Conservation (phyloP, 768 basidiomycete genomes). For the Lyophyllum shimeji region DNA sequence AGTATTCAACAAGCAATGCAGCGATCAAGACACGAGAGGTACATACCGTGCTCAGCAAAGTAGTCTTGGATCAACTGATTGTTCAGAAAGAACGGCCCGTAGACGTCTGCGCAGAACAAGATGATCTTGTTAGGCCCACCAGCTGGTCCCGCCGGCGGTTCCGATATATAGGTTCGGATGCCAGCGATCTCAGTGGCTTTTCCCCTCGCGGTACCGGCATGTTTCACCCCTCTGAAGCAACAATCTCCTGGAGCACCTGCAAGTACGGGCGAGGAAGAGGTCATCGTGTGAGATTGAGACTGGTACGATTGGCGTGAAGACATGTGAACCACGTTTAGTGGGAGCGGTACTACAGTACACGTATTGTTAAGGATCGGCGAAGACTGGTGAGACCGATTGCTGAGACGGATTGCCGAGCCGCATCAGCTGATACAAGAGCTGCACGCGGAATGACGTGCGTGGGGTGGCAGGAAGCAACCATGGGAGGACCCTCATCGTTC, state of each 20-base stretch:
- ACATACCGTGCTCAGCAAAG: conserved; percentile 55
- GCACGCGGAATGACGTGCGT: not conserved
- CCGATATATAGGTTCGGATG: conserved; percentile 54
- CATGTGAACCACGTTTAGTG: not conserved
- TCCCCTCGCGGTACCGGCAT: conserved; percentile 49
- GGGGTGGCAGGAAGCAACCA: not conserved
- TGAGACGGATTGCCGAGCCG: not conserved
- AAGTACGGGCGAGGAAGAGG: conserved; percentile 29
- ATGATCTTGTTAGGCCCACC: conserved; percentile 41
- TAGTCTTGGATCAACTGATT: conserved; percentile 63
- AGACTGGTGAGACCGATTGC: not conserved
- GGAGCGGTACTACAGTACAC: not conserved
- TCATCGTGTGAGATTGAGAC: not conserved
- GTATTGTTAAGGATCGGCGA: not conserved
- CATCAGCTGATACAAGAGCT: not conserved
- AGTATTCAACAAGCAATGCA: not conserved
- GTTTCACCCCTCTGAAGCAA: conserved; percentile 53
- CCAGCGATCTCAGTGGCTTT: conserved; percentile 37
- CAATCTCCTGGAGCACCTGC: conserved; percentile 48
- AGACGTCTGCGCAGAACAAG: conserved; percentile 60
- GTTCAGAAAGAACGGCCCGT: conserved; percentile 58
- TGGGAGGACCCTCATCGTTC: not conserved
- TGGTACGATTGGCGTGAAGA: too few relatives aligned
- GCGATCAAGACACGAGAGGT: not conserved
- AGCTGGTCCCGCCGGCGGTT: conserved; percentile 29